Conservation (phyloP, 1,139 yeast genomes). For the Blastobotrys proliferans region DNA sequence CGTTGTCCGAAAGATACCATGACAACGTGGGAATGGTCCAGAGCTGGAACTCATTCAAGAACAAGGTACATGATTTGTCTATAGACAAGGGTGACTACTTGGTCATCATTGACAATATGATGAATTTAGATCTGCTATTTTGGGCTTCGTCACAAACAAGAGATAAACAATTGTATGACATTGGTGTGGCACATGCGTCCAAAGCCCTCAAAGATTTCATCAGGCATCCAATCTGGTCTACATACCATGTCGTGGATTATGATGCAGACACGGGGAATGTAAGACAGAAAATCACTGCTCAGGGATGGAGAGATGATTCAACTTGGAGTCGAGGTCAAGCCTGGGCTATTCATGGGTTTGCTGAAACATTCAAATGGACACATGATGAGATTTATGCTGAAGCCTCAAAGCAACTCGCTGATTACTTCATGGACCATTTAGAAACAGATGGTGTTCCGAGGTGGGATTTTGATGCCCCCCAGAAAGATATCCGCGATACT, state of each 20-base stretch:
- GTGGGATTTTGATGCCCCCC: slow-evolving; percentile 36
- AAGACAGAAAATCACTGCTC: slow-evolving; percentile 29
- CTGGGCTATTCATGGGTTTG: slow-evolving; percentile 33
- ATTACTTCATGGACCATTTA: slow-evolving; percentile 22
- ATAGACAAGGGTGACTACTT: slow-evolving; percentile 26
- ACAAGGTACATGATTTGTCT: slow-evolving; percentile 20
- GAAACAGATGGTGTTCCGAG: slow-evolving; percentile 29
- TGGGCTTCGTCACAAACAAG: slow-evolving; percentile 31
- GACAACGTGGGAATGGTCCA: slow-evolving; percentile 29
- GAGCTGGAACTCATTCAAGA: slow-evolving; percentile 29
- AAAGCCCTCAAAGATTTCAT: slow-evolving; percentile 31
- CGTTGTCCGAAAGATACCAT: slow-evolving; percentile 29
- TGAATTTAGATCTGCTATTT: slow-evolving; percentile 32
- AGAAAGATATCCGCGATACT: slow-evolving; percentile 24
- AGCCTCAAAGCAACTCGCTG: slow-evolving; percentile 26
- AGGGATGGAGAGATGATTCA: slow-evolving; percentile 32
- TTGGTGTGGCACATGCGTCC: slow-evolving; percentile 34
- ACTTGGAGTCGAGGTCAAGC: slow-evolving; percentile 35
- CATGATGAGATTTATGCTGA: slow-evolving; percentile 27
- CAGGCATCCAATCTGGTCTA: slow-evolving; percentile 29
- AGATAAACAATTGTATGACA: slow-evolving; percentile 27
- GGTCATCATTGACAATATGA: slow-evolving; percentile 36
- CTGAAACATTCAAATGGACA: slow-evolving; percentile 30
- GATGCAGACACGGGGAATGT: slow-evolving; percentile 25
- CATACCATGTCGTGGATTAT: slow-evolving; percentile 31